These are phyloP conservation scores for Endocarpon pusillum DNA, from an alignment of 495 filamentous ascomycete genomes.

Conservation along the genomic window DNA sequence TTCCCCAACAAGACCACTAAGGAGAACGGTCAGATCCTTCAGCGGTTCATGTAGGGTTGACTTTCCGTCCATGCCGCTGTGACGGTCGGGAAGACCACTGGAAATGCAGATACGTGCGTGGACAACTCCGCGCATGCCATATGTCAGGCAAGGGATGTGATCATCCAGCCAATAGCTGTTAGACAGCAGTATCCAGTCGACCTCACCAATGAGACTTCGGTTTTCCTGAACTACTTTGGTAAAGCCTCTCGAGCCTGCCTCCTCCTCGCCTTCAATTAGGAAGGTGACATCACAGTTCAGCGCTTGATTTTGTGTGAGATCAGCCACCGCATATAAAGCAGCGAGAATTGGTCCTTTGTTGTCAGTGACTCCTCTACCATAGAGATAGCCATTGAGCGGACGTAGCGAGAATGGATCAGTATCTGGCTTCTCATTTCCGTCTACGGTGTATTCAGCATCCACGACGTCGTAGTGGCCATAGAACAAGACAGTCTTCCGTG, in stretches of 20 bases:
- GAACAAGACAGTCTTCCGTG: constrained; percentile 78
- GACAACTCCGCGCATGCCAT: constrained; percentile 85
- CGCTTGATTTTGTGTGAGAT: constrained; percentile 58
- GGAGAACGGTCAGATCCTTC: constrained; percentile 70
- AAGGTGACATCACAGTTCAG: constrained; percentile 81
- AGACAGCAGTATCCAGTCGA: constrained; percentile 86
- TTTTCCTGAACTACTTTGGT: constrained; percentile 56
- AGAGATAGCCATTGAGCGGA: constrained; percentile 81
- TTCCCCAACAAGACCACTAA: constrained; percentile 58
- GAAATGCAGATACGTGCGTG: constrained; percentile 79
- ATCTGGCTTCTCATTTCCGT: constrained; percentile 47
- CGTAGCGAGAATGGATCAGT: constrained; percentile 72
- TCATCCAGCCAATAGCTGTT: constrained; percentile 99
- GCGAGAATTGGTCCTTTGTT: constrained; percentile 94
- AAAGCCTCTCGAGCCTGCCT: constrained; percentile 83
- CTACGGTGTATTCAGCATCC: constrained; percentile 59
- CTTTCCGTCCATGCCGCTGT: constrained; percentile 90
- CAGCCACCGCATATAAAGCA: constrained; percentile 80
- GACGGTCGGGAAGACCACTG: constrained; percentile 73
- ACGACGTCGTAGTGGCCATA: constrained; percentile 99
- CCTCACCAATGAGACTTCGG: constrained; percentile 68
- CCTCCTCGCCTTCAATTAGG: constrained; percentile 91
- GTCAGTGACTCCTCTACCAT: constrained; percentile 90
- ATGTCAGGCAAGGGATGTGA: constrained; percentile 84
- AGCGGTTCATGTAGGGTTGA: constrained; percentile 73